Evolutionary conservation across 805 yeast genomes (phyloP).

Genomic region (Pichia heedii): DNA sequence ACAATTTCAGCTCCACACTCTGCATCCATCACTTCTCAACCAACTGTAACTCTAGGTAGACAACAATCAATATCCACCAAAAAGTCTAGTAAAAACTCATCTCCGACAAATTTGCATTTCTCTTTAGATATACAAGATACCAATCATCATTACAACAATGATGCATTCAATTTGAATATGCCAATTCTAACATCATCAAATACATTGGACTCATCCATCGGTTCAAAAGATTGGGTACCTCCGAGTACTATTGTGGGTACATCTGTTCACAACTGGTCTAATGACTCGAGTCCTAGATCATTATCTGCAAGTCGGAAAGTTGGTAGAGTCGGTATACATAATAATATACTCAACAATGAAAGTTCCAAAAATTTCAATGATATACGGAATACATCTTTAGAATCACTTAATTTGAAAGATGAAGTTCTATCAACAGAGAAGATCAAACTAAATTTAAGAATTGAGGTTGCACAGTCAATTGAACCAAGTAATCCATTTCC

Average conservation of each 20-base stretch:
- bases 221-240: conserved; percentile 4
- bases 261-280: conserved; percentile 23
- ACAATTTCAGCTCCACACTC: not conserved
- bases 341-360: no score
- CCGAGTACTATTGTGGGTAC: conserved; percentile 26
- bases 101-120: not conserved
- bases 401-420: no score
- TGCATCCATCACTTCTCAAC: not conserved
- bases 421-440: no score
- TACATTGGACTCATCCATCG: not conserved
- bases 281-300: conserved; percentile 4
- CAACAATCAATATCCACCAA: not conserved
- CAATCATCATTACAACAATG: not conserved
- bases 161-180: not conserved
- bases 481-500: conserved; percentile 6
- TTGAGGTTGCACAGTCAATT: not conserved
- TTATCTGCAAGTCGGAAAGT: conserved; percentile 6
- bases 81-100: not conserved
- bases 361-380: not conserved
- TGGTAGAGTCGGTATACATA: not conserved
- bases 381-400: no score
- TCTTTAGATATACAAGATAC: not conserved
- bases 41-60: not conserved
- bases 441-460: not conserved
- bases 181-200: not conserved